Evolutionary conservation across 1,284 basidiomycete genomes (phyloP).

Genomic region (Tausonia pullulans): DNA sequence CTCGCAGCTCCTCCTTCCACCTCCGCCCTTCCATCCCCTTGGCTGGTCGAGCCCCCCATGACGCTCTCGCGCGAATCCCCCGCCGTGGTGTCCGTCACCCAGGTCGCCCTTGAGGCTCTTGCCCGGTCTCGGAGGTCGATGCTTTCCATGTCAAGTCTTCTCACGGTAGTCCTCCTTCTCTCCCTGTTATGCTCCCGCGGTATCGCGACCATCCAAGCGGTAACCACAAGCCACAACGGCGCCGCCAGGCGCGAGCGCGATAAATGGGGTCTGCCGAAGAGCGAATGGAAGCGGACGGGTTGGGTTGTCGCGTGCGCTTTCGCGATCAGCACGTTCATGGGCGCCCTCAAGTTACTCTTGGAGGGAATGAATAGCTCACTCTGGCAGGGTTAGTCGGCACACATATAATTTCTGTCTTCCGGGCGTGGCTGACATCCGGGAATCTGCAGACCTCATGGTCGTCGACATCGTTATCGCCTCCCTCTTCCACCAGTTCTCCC

Average conservation of each 20-base stretch:
- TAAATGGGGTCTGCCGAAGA: slow-evolving; percentile 31
- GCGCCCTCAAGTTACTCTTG: slow-evolving; percentile 30
- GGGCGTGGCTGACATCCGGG: background rate
- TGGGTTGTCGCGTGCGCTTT: slow-evolving; percentile 33
- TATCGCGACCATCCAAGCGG: background rate
- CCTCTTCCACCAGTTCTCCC: slow-evolving; percentile 77
- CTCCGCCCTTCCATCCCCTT: slow-evolving; percentile 42
- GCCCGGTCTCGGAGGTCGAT: slow-evolving; percentile 59
- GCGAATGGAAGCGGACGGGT: slow-evolving; percentile 32
- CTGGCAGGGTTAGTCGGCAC: slow-evolving; percentile 28
- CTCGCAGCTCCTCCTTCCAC: slow-evolving; percentile 21
- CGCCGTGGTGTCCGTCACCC: slow-evolving; percentile 32
- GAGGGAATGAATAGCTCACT: slow-evolving; percentile 28
- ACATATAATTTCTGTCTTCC: background rate
- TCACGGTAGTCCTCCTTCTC: slow-evolving; percentile 61
- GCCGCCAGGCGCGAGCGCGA: slow-evolving; percentile 14
- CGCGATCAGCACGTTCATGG: slow-evolving; percentile 30
- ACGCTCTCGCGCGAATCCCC: slow-evolving; percentile 17
- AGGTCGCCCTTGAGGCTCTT: slow-evolving; percentile 48
- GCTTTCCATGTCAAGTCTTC: slow-evolving; percentile 64
- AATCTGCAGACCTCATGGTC: slow-evolving; percentile 52
- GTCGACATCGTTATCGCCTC: slow-evolving; percentile 67
- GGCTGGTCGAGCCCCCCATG: slow-evolving; percentile 62
- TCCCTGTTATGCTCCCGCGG: slow-evolving; percentile 59
- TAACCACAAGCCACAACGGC: background rate